Evolutionary conservation across 768 basidiomycete species (phyloP).

Genomic region (Phanerochaete carnosa): DNA sequence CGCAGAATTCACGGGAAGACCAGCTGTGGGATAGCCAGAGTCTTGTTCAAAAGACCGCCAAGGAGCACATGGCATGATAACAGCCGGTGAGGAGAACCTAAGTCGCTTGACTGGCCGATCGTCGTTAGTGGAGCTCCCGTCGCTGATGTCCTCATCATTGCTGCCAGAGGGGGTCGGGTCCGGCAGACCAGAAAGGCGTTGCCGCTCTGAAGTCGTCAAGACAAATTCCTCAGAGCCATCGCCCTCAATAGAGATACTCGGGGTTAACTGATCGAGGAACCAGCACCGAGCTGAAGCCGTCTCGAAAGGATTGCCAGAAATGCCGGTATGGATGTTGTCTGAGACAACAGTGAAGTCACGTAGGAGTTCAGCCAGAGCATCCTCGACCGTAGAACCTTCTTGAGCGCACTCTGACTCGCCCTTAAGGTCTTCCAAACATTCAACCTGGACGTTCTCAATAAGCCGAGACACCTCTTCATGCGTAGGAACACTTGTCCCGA

Average conservation of each 20-base stretch:
- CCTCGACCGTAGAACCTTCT: not conserved
- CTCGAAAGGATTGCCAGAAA: not conserved
- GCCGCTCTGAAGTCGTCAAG: conserved; percentile 40
- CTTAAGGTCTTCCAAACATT: conserved; percentile 13
- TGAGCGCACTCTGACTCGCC: not conserved
- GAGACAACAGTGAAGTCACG: not conserved
- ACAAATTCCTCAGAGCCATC: conserved; percentile 31
- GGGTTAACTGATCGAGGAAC: not conserved
- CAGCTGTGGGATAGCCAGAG: not conserved
- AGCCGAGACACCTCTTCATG: conserved; percentile 23
- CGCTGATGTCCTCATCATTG: conserved; percentile 2
- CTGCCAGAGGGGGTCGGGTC: not conserved
- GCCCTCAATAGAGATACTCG: not conserved
- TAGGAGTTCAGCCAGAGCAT: conserved; percentile 1
- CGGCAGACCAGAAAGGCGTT: conserved; percentile 21
- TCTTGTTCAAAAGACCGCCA: not conserved
- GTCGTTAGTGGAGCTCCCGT: not conserved
- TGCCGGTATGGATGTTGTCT: no score
- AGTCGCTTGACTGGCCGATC: not conserved
- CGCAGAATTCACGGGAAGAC: no score
- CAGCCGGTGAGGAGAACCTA: not conserved
- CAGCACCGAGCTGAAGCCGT: not conserved
- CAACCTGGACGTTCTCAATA: conserved; percentile 9
- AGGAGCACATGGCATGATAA: not conserved
- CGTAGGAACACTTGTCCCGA: conserved; percentile 20